A percentile compares a stretch with the other conserved stretches of the same genome.
Conservation (phyloP, 805 yeast species). For the Groenewaldozyma tartarivorans region DNA sequence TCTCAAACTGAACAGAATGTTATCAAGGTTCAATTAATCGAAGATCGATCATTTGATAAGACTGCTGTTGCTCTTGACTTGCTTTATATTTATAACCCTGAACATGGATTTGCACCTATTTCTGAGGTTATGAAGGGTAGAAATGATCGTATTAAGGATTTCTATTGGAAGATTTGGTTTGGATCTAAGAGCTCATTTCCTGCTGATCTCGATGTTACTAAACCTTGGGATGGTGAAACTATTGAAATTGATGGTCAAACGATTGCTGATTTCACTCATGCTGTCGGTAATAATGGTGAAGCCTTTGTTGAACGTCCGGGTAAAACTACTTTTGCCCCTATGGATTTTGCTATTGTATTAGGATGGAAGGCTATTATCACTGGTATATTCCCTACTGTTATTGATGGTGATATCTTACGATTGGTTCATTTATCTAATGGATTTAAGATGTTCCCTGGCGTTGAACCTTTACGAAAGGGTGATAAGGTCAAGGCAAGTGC, state of each 20-base stretch:
- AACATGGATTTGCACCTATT: slow-evolving; percentile 93
- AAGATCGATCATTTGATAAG: slow-evolving; percentile 76
- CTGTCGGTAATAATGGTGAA: slow-evolving; percentile 94
- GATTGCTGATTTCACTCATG: slow-evolving; percentile 89
- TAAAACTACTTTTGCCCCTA: slow-evolving; percentile 74
- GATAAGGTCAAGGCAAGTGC: slow-evolving; percentile 80
- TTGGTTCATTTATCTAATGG: slow-evolving; percentile 93
- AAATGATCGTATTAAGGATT: slow-evolving; percentile 85
- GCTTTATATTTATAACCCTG: slow-evolving; percentile 68
- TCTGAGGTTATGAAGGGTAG: slow-evolving; percentile 83
- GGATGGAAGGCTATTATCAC: slow-evolving; percentile 98
- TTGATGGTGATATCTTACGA: slow-evolving; percentile 92
- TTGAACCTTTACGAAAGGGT: slow-evolving; percentile 78
- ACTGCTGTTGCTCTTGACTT: slow-evolving; percentile 67
- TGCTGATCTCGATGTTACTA: slow-evolving; percentile 53
- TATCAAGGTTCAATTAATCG: slow-evolving; percentile 69
- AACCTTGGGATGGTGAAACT: slow-evolving; percentile 60
- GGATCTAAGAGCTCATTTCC: slow-evolving; percentile 50
- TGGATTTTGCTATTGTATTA: slow-evolving; percentile 97
- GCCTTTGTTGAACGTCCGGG: slow-evolving; percentile 87
- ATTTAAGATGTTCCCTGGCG: slow-evolving; percentile 87
- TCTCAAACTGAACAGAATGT: slow-evolving; percentile 39
- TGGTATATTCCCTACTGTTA: slow-evolving; percentile 93
- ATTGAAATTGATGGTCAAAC: slow-evolving; percentile 62
- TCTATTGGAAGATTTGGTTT: slow-evolving; percentile 98